A percentile compares a stretch with the other conserved stretches of the same genome.
Conservation (phyloP, 768 basidiomycete genomes). For the Boletales sp. region DNA sequence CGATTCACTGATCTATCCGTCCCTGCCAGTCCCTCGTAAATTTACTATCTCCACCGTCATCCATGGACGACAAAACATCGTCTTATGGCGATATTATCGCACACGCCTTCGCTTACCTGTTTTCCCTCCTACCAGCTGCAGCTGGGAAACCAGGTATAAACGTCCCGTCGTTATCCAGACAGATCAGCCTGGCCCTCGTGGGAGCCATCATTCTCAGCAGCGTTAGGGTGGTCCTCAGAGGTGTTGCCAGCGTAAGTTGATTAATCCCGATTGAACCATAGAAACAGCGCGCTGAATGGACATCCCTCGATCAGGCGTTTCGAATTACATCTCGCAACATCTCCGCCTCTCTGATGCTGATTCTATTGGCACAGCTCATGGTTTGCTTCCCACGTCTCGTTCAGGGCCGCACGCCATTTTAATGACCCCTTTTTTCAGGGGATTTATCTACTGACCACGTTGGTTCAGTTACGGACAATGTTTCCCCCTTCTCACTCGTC, state of each 20-base stretch:
- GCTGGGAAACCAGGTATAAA: conserved; percentile 30
- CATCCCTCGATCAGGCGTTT: conserved; percentile 40
- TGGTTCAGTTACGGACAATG: conserved; percentile 77
- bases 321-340: conserved; percentile 65
- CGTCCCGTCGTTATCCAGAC: conserved; percentile 43
- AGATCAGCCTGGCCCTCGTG: conserved; percentile 65
- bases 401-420: background rate
- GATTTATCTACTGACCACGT: conserved; percentile 77
- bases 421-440: conserved; percentile 43
- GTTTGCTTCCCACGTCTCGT: conserved; percentile 35
- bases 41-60: conserved; percentile 30
- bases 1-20: conserved; percentile 14
- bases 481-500: conserved; percentile 56
- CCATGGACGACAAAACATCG: conserved; percentile 34
- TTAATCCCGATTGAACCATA: conserved; percentile 1
- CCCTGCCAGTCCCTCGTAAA: conserved; percentile 30
- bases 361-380: conserved; percentile 81
- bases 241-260: conserved; percentile 54
- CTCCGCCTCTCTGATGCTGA: conserved; percentile 72
- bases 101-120: conserved; percentile 36
- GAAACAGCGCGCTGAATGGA: background rate
- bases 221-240: conserved; percentile 63
- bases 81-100: conserved; percentile 45
- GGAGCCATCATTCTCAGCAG: conserved; percentile 75
- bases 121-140: conserved; percentile 36